Evolutionary conservation across 75 land plant genomes (phyloP), one percentile per base, ranked within the genome.

Genomic region (Larix kaempferi): DNA sequence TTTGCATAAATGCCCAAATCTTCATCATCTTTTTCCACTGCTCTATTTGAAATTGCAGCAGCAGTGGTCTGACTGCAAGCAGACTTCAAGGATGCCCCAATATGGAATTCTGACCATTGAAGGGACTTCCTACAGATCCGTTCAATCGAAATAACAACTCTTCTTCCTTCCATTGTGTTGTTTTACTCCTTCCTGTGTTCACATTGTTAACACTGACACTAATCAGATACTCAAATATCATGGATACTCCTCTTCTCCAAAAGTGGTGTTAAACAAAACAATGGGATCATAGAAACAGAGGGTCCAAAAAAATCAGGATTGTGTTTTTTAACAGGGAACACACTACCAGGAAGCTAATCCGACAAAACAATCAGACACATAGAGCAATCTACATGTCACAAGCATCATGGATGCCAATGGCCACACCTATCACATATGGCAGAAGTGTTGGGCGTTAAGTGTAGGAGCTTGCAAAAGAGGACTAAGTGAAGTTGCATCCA

Each of bases 1-100:
- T 67, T 67, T 39, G 49, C 72, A 67, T 67, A 67, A 67, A 67
- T 35, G 12, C 72, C 72, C 52, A 67, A 22, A 16, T 67, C 71
- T 29, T 64, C 39, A 39, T 67, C 71, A 67, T 16, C 23, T 37
- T 67, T 67, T 19, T 67, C 71, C 44, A 35, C 44, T 35, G 23
- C n/a, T 35, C 21, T 19, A 67, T 67, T 35, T 67, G 22, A 5
- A 29, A 35, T 64, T 29, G 67, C 27, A 67, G 71, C 23, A 67
- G 71, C 13, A 62, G 64, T 6, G 27, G 64, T 62, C 12, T 12
- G 6, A 12, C 3, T 35, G 71, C 44, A 67, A 39, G 44, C 71
- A 17, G 44, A 67, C 71, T 67, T 67, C 21, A 29, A 17, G 41
- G 71, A 14, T 67, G 41, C 21, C 71, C 37, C 14, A 37, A 67